These are phyloP conservation scores for Xylaria sp. DNA, from an alignment of 2,329 filamentous ascomycete species.

Conservation along the genomic window DNA sequence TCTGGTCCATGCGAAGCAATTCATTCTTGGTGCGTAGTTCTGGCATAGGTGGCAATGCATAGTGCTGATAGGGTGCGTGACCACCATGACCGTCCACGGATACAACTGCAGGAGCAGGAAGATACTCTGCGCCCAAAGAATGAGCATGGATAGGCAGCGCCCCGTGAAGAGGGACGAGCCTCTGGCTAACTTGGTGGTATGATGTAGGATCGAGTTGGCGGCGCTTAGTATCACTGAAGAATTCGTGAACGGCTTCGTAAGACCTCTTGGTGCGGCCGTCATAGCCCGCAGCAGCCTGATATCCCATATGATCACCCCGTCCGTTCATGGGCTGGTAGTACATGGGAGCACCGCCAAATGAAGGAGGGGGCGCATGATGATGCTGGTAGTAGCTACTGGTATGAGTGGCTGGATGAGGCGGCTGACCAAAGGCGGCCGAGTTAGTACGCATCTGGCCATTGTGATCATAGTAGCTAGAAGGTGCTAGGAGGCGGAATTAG, in stretches of 20 bases:
- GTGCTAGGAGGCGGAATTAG: conserved; percentile 60
- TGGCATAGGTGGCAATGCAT: conserved; percentile 86
- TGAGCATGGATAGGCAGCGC: conserved; percentile 71
- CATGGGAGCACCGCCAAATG: conserved; percentile 77
- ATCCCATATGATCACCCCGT: conserved; percentile 71
- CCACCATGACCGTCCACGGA: conserved; percentile 66
- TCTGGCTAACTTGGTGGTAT: conserved; percentile 92
- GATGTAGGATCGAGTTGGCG: conserved; percentile 87
- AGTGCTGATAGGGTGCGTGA: conserved; percentile 75
- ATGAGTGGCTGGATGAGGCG: conserved; percentile 62
- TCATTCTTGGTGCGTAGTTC: conserved; percentile 94
- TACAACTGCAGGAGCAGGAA: conserved; percentile 61
- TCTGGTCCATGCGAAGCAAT: conserved; percentile 90
- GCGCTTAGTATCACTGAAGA: conserved; percentile 93
- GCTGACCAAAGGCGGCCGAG: conserved; percentile 62
- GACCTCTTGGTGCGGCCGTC: conserved; percentile 80
- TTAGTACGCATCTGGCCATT: conserved; percentile 71
- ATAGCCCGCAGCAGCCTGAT: conserved; percentile 62
- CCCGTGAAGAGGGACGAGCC: conserved; percentile 83
- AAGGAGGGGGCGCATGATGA: conserved; percentile 57
- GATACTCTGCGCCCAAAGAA: conserved; percentile 66
- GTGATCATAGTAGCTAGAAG: conserved; percentile 72
- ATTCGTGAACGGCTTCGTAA: conserved; percentile 91
- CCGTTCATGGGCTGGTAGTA: conserved; percentile 77
- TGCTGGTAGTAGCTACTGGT: conserved; percentile 70